Evolutionary conservation across 176 grass and related monocot species (phyloP).

Genomic region (Oryza australiensis): DNA sequence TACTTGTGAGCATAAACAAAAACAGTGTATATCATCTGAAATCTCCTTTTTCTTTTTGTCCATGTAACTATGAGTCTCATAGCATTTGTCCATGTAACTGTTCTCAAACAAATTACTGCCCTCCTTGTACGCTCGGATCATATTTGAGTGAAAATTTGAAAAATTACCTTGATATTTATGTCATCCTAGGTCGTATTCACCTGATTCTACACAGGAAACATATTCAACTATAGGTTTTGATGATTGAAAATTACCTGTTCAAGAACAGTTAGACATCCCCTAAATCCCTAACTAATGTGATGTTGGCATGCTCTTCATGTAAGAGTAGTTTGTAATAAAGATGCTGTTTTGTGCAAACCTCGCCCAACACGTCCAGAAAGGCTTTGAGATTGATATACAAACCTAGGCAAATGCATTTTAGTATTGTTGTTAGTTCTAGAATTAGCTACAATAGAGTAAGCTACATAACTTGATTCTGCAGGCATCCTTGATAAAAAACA

Average conservation of each 20-base stretch:
- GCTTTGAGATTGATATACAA: conserved; percentile 12
- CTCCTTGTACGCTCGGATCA: conserved; percentile 7
- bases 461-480: not conserved
- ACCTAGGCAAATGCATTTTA: conserved; percentile 11
- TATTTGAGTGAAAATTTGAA: not conserved
- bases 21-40: conserved; percentile 38
- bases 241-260: not conserved
- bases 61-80: conserved; percentile 21
- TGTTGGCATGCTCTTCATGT: not conserved
- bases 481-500: conserved; percentile 11
- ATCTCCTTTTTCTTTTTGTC: not conserved
- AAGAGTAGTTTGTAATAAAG: not conserved
- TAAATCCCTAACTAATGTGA: conserved; percentile 1
- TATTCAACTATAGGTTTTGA: not conserved
- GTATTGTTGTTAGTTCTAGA: conserved; percentile 17
- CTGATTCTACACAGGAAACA: not conserved
- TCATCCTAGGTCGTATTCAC: not conserved
- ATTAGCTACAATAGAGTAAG: conserved; percentile 30
- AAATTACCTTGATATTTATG: not conserved
- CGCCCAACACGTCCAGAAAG: not conserved
- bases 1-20: conserved; percentile 31
- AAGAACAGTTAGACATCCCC: not conserved
- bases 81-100: not conserved
- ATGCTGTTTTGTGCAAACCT: not conserved
- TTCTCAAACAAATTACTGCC: conserved; percentile 14